These are phyloP conservation scores for Colletotrichum ledebouriae DNA, from an alignment of 2,329 filamentous ascomycete genomes.

Conservation along the genomic window DNA sequence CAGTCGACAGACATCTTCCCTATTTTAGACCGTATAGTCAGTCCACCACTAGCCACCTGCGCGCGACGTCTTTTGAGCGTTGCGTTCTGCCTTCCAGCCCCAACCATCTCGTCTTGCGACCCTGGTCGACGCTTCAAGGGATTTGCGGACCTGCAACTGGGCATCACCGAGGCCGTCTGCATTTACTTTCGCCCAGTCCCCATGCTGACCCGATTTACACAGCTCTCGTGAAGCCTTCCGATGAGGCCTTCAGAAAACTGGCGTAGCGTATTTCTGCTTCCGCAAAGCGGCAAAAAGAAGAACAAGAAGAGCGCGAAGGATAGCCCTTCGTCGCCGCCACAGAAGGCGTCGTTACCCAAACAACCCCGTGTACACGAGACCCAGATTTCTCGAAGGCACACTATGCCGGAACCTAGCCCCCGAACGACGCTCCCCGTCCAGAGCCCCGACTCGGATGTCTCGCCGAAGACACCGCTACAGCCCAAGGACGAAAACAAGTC, in stretches of 20 bases:
- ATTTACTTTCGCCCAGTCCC: conserved; percentile 17
- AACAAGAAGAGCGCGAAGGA: conserved; percentile 29
- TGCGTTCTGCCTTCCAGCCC: conserved; percentile 10
- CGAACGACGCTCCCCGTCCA: conserved; percentile 47
- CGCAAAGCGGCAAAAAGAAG: conserved; percentile 40
- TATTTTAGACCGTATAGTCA: conserved; percentile 31
- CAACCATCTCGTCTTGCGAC: conserved; percentile 14
- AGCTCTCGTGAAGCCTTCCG: conserved; percentile 25
- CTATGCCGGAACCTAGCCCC: conserved; percentile 37
- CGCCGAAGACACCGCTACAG: conserved; percentile 53
- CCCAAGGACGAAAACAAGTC: conserved; percentile 43
- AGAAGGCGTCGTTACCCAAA: conserved; percentile 18
- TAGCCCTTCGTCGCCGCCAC: conserved; percentile 20
- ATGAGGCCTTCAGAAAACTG: conserved; percentile 39
- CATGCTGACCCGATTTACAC: conserved; percentile 28
- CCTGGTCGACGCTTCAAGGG: not conserved
- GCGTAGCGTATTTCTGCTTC: conserved; percentile 39
- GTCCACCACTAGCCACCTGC: conserved; percentile 26
- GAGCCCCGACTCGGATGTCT: conserved; percentile 59
- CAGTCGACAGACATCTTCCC: conserved; percentile 29
- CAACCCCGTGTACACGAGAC: not conserved
- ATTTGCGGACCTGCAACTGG: conserved; percentile 1
- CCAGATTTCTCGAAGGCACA: conserved; percentile 25
- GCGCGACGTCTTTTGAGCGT: conserved; percentile 9
- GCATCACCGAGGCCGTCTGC: conserved; percentile 1